These are phyloP conservation scores for Apiospora sp. DNA, from an alignment of 2,329 filamentous ascomycete species.

Conservation along the genomic window DNA sequence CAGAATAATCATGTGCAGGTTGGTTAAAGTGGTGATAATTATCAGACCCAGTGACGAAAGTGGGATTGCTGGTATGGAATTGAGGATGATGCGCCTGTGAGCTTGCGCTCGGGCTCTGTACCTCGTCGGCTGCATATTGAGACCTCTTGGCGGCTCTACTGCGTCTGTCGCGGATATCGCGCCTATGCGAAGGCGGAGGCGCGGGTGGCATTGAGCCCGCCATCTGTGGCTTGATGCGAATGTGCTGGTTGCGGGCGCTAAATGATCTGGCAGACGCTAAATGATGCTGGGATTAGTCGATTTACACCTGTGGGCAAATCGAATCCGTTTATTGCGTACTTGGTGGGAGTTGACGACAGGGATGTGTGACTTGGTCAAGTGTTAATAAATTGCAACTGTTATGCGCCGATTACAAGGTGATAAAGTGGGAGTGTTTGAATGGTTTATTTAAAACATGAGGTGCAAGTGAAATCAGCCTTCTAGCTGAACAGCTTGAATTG, in stretches of 20 bases:
- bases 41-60: not conserved
- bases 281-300: not conserved
- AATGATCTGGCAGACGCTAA: not conserved
- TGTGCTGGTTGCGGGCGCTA: slow-evolving; percentile 5
- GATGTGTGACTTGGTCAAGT: not conserved
- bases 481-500: not conserved
- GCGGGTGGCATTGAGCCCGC: slow-evolving; percentile 15
- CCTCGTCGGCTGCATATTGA: not conserved
- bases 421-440: not conserved
- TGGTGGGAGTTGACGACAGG: not conserved
- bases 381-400: not conserved
- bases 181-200: not conserved
- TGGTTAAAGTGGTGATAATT: not conserved
- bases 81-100: not conserved
- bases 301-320: not conserved
- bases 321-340: not conserved
- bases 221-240: slow-evolving; percentile 12
- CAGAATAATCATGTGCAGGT: not conserved
- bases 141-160: not conserved
- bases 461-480: no score
- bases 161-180: not conserved
- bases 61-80: not conserved
- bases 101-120: not conserved
- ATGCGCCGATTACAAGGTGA: not conserved
- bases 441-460: not conserved